Conservation (phyloP, 2,329 filamentous ascomycete genomes). For the Rutstroemia sp. region DNA sequence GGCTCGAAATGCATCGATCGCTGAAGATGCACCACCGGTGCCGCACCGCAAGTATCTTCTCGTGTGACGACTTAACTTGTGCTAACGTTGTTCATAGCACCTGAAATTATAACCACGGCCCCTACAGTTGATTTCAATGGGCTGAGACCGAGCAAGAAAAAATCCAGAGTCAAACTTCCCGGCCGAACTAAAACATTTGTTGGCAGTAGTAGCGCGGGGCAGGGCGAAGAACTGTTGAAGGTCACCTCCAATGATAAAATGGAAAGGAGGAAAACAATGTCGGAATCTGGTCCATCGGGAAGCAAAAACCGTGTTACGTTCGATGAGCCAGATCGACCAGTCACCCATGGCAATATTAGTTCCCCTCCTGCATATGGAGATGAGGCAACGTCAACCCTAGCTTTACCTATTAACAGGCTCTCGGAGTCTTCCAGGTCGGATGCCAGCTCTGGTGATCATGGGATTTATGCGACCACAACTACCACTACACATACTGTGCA, state of each 20-base stretch:
- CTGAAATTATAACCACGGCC: conserved; percentile 83
- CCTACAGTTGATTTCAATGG: conserved; percentile 60
- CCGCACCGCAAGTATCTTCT: conserved; percentile 44
- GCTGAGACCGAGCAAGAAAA: conserved; percentile 45
- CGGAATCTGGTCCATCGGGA: conserved; percentile 27
- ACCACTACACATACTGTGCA: conserved; percentile 57
- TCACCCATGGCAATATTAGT: conserved; percentile 31
- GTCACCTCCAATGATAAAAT: conserved; percentile 29
- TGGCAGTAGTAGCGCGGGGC: conserved; percentile 7
- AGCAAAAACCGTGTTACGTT: conserved; percentile 44
- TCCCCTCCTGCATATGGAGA: conserved; percentile 53
- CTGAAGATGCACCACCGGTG: conserved; percentile 45
- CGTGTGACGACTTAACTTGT: background rate
- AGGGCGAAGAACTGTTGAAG: conserved; percentile 13
- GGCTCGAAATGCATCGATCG: conserved; percentile 30
- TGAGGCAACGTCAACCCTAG: conserved; percentile 53
- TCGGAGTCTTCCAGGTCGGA: conserved; percentile 91
- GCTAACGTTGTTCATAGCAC: conserved; percentile 37
- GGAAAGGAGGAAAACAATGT: conserved; percentile 36
- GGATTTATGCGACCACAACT: conserved; percentile 48
- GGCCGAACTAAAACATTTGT: conserved; percentile 34
- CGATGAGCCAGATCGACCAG: conserved; percentile 50
- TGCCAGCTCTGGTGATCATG: conserved; percentile 65
- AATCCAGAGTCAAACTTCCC: conserved; percentile 47
- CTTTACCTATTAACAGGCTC: conserved; percentile 55